Evolutionary conservation across 192 early-diverging fungal genomes (phyloP).

Genomic region (Coemansia sp.): DNA sequence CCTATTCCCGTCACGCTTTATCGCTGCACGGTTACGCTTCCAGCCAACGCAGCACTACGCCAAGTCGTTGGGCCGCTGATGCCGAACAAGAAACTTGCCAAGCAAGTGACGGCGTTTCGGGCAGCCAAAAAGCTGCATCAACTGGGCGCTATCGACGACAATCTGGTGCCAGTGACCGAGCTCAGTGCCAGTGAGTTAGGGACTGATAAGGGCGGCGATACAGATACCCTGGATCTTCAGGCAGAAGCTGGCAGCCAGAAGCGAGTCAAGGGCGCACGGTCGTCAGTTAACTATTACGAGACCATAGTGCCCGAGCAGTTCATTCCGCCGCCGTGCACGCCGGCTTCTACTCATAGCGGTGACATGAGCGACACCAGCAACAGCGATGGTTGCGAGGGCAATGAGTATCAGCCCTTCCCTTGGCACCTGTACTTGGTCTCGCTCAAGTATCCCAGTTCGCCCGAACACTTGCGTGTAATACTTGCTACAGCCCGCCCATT

Average conservation of each 20-base stretch:
- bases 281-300: conserved; percentile 21
- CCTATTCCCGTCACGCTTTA: conserved; percentile 9
- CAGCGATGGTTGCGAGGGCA: conserved; percentile 3
- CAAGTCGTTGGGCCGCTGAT: conserved; percentile 53
- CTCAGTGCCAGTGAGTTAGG: too few species aligned
- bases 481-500: conserved; percentile 23
- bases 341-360: not conserved
- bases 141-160: conserved; percentile 69
- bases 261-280: conserved; percentile 23
- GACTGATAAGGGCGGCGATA: not conserved
- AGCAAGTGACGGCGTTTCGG: conserved; percentile 68
- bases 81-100: conserved; percentile 63
- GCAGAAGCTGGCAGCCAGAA: not conserved
- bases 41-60: conserved; percentile 64
- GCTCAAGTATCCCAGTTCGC: conserved; percentile 26
- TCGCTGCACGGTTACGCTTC: conserved; percentile 59
- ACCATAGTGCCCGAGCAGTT: conserved; percentile 17
- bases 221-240: not conserved
- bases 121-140: conserved; percentile 69
- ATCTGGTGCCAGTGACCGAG: conserved; percentile 61
- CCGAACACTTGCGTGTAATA: not conserved
- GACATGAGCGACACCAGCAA: not conserved
- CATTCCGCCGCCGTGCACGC: conserved; percentile 9
- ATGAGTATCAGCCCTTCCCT: conserved; percentile 9
- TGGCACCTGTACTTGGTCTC: conserved; percentile 34